These are phyloP conservation scores for Ophiostoma ulmi DNA, from an alignment of 2,329 filamentous ascomycete genomes.

Conservation along the genomic window DNA sequence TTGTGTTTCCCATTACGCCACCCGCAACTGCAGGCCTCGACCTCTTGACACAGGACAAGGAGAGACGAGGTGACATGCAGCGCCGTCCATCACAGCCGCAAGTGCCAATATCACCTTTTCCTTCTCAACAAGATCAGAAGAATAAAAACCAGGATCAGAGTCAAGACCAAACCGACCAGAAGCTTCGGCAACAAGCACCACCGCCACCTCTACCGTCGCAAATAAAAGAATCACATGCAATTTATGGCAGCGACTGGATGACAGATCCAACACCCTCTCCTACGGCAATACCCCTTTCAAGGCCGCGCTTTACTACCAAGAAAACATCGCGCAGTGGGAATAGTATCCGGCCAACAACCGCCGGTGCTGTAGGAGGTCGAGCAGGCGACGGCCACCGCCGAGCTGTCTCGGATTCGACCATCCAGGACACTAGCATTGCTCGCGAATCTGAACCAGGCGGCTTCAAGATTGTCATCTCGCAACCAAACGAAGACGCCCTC, in stretches of 20 bases:
- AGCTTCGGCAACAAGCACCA: not conserved
- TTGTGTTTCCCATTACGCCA: slow-evolving; percentile 57
- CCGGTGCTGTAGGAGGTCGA: slow-evolving; percentile 15
- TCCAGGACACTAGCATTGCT: slow-evolving; percentile 56
- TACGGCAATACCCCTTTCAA: slow-evolving; percentile 27
- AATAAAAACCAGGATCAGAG: slow-evolving; percentile 8
- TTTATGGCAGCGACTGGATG: slow-evolving; percentile 41
- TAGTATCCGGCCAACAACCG: slow-evolving; percentile 15
- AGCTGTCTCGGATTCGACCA: slow-evolving; percentile 71
- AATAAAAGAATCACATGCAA: not conserved
- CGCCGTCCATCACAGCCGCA: slow-evolving; percentile 8
- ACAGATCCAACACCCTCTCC: slow-evolving; percentile 39
- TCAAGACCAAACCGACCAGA: slow-evolving; percentile 26
- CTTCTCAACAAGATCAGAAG: slow-evolving; percentile 2
- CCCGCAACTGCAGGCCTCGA: slow-evolving; percentile 56
- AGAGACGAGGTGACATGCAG: slow-evolving; percentile 29
- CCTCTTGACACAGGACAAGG: slow-evolving; percentile 35
- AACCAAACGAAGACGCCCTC: slow-evolving; percentile 52
- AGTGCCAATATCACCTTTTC: not conserved
- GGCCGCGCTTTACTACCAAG: slow-evolving; percentile 15
- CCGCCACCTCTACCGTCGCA: slow-evolving; percentile 4
- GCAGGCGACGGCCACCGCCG: slow-evolving; percentile 46
- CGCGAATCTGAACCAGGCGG: slow-evolving; percentile 58
- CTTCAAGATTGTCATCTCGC: slow-evolving; percentile 75
- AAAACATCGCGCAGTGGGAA: slow-evolving; percentile 8